These are phyloP conservation scores for Ophiostoma piceae DNA, from an alignment of 2,329 filamentous ascomycete genomes.

Conservation along the genomic window DNA sequence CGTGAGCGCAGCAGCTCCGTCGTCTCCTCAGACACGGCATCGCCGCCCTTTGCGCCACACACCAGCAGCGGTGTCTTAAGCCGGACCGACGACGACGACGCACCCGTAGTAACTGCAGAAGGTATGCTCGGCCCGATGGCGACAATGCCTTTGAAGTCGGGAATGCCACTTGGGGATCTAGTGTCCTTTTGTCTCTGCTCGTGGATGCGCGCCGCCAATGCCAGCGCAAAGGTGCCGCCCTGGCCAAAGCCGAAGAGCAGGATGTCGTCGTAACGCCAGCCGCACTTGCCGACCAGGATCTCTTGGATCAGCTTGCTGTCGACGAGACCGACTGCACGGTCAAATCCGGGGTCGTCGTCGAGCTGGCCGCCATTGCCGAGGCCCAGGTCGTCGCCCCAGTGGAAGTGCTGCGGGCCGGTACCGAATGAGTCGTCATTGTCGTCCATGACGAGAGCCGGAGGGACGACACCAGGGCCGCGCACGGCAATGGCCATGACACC, in stretches of 20 bases:
- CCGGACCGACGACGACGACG: conserved; percentile 43
- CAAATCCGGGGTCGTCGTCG: conserved; percentile 59
- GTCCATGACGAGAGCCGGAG: conserved; percentile 58
- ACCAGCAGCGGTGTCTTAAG: conserved; percentile 59
- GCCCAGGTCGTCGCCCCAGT: conserved; percentile 64
- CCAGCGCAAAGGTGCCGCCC: conserved; percentile 58
- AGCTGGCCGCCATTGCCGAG: conserved; percentile 50
- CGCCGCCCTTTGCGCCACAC: conserved; percentile 49
- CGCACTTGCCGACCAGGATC: conserved; percentile 50
- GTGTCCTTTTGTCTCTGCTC: background rate
- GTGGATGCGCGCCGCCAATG: conserved; percentile 42
- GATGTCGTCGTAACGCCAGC: conserved; percentile 56
- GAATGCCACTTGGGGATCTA: conserved; percentile 19
- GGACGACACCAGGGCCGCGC: conserved; percentile 62
- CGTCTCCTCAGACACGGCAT: conserved; percentile 51
- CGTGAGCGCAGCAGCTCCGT: conserved; percentile 58
- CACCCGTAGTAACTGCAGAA: conserved; percentile 42
- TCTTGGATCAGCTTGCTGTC: conserved; percentile 47
- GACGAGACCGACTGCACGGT: conserved; percentile 44
- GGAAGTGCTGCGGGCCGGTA: conserved; percentile 39
- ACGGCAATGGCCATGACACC: conserved; percentile 72
- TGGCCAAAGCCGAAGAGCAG: conserved; percentile 64
- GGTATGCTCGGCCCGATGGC: conserved; percentile 54
- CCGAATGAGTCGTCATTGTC: conserved; percentile 26
- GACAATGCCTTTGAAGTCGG: conserved; percentile 43